These are phyloP conservation scores for Kwoniella mangroviensis DNA, from an alignment of 768 basidiomycete species.

Conservation along the genomic window DNA sequence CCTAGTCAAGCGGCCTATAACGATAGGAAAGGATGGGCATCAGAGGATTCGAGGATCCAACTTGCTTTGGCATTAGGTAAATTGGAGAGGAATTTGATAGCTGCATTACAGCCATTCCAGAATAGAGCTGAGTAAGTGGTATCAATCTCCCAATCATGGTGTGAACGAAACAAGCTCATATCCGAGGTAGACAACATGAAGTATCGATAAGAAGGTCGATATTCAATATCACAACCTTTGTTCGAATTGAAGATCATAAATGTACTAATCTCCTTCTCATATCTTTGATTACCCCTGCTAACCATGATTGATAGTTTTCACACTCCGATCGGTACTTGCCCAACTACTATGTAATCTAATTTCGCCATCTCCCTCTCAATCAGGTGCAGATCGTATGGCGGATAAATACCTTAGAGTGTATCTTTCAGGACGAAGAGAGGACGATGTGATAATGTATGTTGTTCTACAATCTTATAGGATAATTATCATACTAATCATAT, in stretches of 20 bases:
- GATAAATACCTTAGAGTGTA: conserved; percentile 63
- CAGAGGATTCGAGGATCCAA: conserved; percentile 32
- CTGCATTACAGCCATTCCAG: conserved; percentile 76
- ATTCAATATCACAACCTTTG: conserved; percentile 77
- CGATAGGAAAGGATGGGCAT: background rate
- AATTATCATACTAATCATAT: too few relatives aligned
- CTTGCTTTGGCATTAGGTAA: conserved; percentile 63
- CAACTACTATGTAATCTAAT: conserved; percentile 85
- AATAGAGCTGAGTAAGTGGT: conserved; percentile 69
- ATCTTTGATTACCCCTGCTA: background rate
- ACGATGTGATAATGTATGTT: conserved; percentile 71
- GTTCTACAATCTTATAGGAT: too few relatives aligned
- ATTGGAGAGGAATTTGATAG: conserved; percentile 83
- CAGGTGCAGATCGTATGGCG: conserved; percentile 69
- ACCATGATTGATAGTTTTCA: conserved; percentile 63
- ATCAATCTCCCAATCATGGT: conserved; percentile 4
- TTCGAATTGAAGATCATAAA: conserved; percentile 66
- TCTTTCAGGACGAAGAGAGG: conserved; percentile 70
- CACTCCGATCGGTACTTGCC: conserved; percentile 69
- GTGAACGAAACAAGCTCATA: background rate
- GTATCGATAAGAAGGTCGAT: conserved; percentile 70
- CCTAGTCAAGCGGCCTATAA: conserved; percentile 1
- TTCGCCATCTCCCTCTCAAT: conserved; percentile 67
- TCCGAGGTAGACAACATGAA: conserved; percentile 61
- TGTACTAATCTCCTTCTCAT: conserved; percentile 59